A percentile compares a stretch with the other conserved stretches of the same genome.
Conservation (phyloP, 164 flowering plant genomes). For the Chimonanthus praecox region DNA sequence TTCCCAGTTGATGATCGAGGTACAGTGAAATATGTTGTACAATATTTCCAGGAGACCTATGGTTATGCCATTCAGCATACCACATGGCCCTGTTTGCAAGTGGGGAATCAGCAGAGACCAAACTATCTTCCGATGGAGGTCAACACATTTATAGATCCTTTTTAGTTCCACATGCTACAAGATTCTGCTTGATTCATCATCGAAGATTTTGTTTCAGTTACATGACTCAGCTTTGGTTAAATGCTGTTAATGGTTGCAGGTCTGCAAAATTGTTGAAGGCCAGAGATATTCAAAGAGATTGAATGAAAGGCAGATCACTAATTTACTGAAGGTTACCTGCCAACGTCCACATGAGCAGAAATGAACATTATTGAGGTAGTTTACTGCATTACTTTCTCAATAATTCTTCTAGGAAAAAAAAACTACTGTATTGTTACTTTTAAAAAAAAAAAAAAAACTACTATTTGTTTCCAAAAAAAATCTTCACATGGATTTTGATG, state of each 20-base stretch:
- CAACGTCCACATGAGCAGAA: conserved; percentile 71
- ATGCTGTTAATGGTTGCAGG: conserved; percentile 30
- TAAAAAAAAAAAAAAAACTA: no score
- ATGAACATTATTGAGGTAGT: conserved; percentile 60
- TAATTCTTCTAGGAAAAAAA: not conserved
- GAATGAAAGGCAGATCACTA: conserved; percentile 71
- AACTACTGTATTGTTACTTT: no score
- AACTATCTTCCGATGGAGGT: conserved; percentile 99
- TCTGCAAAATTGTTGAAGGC: conserved; percentile 85
- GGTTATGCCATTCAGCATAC: conserved; percentile 75
- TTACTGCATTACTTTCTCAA: not conserved
- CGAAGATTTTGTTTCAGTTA: not conserved
- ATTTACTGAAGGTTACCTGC: conserved; percentile 65
- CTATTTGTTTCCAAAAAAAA: no score
- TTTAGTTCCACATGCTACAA: no score
- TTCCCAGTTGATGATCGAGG: conserved; percentile 83
- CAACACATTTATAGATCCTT: not conserved
- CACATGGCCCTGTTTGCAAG: conserved; percentile 92
- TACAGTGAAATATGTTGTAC: conserved; percentile 77
- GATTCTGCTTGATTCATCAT: not conserved
- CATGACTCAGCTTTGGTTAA: not conserved
- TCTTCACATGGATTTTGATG: no score
- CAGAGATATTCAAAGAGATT: conserved; percentile 78
- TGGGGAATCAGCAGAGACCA: conserved; percentile 82
- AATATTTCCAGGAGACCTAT: conserved; percentile 85